Base-by-base conservation (phyloP, 345 rosid species). In the Trapa incisa region DNA sequence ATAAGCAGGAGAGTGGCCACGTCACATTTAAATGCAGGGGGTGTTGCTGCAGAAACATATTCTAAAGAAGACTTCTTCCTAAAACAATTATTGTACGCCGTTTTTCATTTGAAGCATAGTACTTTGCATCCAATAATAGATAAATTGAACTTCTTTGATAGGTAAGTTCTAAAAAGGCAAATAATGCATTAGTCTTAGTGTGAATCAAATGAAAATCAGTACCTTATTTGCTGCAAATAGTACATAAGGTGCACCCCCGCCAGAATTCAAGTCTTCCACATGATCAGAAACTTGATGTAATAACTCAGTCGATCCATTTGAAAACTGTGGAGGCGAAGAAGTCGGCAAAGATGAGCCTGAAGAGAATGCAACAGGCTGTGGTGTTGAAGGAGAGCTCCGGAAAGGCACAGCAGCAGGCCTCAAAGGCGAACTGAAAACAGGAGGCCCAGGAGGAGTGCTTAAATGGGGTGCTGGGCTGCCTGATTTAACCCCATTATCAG, bases 401-500 rank as follows among this genome's bases (percentile, higher is more conserved):
- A 94, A 89, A 74, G 99, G 97, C 70, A 91, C 96, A 74, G 96
- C 89, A 70, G 99, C 96, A 52, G 96, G 96, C 39, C 91, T 80
- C 61, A 94, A 89, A 12, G 99, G 99, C 17, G 96, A 85, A 65
- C 77, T 80, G 73, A 94, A 94, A 32, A 91, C 84, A 12, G 95
- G 96, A 73, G 99, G 97, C 50, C 96, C 96, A 35, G 96, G 97
- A 0, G 97, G 96, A 37, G 93, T 91, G 81, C 97, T 94, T 77
- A 89, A 13, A 70, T 86, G 97, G 75, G 96, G 83, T 68, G 79
- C 47, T 7, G 87, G 81, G 71, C 91, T 87, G 17, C 89, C 96
- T n/a, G 79, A 70, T 77, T 75, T 83, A 47, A 82, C 77, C 39
- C 91, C 97, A 77, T 84, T 86, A 12, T 81, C 75, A 13, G 84